phyloP scores from a whole-genome alignment of 148 eudicot species.

The Selenicereus undatus region DNA sequence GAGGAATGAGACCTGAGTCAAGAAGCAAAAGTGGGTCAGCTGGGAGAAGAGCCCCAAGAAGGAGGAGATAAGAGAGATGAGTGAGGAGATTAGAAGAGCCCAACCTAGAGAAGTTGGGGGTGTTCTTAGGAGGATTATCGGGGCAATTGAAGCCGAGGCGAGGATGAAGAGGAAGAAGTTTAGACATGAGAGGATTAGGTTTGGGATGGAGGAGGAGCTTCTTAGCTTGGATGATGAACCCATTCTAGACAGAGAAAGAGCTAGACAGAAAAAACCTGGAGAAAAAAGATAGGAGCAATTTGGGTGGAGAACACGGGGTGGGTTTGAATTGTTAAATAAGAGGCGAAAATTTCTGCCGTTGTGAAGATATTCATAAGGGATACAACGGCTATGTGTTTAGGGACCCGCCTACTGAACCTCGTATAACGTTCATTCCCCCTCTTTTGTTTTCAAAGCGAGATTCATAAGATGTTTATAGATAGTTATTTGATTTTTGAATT shows the following conservation, averaged over 20 bases:
- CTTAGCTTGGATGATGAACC: conserved; percentile 45
- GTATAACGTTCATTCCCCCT: conserved; percentile 14
- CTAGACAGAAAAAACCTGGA: no score
- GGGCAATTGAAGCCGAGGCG: conserved; percentile 51
- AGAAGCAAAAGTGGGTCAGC: conserved; percentile 54
- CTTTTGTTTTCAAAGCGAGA: conserved; percentile 1
- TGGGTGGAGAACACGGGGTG: not conserved
- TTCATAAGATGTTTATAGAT: not conserved
- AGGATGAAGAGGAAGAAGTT: conserved; percentile 57
- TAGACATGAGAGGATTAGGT: conserved; percentile 44
- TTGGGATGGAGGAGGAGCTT: conserved; percentile 56
- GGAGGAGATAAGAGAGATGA: conserved; percentile 50
- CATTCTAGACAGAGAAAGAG: conserved; percentile 21
- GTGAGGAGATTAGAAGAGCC: conserved; percentile 46
- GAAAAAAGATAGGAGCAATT: not conserved
- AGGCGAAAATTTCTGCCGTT: conserved; percentile 16
- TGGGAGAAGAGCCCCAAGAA: conserved; percentile 60
- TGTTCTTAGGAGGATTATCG: conserved; percentile 47
- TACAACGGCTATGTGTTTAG: conserved; percentile 31
- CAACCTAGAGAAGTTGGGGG: conserved; percentile 65
- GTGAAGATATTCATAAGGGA: not conserved
- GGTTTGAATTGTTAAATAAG: conserved; percentile 17
- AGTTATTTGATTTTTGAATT: not conserved
- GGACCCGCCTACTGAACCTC: conserved; percentile 18
- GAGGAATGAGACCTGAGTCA: conserved; percentile 52